These are phyloP conservation scores for Asterochloris erici DNA, from an alignment of 139 green algal genomes.

Conservation along the genomic window DNA sequence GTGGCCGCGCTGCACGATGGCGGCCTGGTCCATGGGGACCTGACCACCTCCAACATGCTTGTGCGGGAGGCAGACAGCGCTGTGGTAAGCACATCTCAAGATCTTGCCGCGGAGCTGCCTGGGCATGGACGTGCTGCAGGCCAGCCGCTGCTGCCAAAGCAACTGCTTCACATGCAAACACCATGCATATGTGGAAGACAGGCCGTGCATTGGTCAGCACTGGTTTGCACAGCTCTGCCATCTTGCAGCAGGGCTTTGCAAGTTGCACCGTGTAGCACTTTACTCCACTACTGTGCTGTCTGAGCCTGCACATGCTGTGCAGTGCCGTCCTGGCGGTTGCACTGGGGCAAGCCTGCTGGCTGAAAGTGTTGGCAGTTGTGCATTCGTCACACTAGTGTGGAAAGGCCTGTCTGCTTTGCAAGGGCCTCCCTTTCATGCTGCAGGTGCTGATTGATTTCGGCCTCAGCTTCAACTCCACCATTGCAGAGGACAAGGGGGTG, in stretches of 20 bases:
- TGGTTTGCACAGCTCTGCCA: neutral
- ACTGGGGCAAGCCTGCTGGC: neutral
- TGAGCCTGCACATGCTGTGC: neutral
- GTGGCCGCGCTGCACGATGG: constrained; percentile 87
- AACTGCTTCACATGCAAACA: too few species aligned
- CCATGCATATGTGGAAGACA: too few species aligned
- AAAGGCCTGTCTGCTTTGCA: neutral
- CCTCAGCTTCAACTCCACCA: constrained; percentile 61
- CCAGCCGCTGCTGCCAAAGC: too few species aligned
- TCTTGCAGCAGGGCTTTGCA: neutral
- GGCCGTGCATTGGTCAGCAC: neutral
- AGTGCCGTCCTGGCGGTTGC: neutral
- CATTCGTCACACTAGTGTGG: neutral
- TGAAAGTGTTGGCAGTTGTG: neutral
- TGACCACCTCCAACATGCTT: constrained; percentile 90
- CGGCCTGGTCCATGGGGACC: constrained; percentile 84
- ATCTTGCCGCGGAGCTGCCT: neutral
- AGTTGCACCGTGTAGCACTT: neutral
- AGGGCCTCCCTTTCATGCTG: neutral
- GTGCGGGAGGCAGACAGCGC: constrained; percentile 37
- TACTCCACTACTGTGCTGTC: neutral
- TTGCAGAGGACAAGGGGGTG: constrained; percentile 79
- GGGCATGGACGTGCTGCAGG: too few species aligned
- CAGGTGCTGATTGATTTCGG: constrained; percentile 90
- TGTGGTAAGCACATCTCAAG: constrained; percentile 28